Evolutionary conservation across 345 rosid genomes (phyloP).

Genomic region (Cardamine resedifolia): DNA sequence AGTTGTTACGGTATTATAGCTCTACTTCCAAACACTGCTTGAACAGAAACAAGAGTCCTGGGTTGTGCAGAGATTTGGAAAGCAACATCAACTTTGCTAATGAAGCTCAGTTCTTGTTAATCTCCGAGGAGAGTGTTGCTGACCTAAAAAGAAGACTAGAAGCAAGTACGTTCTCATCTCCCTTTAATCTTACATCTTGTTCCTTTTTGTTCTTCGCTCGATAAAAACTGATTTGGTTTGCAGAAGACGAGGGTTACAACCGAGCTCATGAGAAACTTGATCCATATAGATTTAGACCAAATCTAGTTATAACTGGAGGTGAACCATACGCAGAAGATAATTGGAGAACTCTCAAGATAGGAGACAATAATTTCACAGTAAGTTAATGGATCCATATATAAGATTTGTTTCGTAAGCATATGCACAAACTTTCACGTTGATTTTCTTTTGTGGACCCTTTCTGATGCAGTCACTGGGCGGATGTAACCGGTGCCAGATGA

Average conservation of each 20-base stretch:
- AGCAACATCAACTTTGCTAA: conserved; percentile 71
- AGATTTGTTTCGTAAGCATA: background rate
- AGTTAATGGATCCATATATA: conserved; percentile 31
- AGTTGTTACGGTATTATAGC: conserved; percentile 50
- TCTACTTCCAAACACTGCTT: conserved; percentile 38
- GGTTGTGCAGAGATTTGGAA: conserved; percentile 61
- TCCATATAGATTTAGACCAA: conserved; percentile 83
- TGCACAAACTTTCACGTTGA: background rate
- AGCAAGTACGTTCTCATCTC: conserved; percentile 46
- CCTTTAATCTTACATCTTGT: conserved; percentile 6
- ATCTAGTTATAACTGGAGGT: conserved; percentile 73
- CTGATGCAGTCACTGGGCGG: conserved; percentile 74
- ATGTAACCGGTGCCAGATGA: conserved; percentile 92
- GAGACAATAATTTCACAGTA: conserved; percentile 57
- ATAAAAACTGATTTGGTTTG: conserved; percentile 32
- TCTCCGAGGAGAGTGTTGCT: conserved; percentile 80
- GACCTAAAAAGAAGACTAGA: conserved; percentile 68
- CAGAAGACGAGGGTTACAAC: conserved; percentile 37
- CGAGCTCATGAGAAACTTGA: conserved; percentile 40
- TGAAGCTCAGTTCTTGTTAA: conserved; percentile 86
- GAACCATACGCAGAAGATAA: conserved; percentile 83
- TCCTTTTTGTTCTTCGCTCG: background rate
- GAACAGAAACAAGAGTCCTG: conserved; percentile 43
- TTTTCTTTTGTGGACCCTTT: background rate
- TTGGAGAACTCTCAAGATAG: conserved; percentile 71